These are phyloP conservation scores for Paramicrosporidium saccamoebae DNA, from an alignment of 371 early-diverging fungal species.

Conservation along the genomic window DNA sequence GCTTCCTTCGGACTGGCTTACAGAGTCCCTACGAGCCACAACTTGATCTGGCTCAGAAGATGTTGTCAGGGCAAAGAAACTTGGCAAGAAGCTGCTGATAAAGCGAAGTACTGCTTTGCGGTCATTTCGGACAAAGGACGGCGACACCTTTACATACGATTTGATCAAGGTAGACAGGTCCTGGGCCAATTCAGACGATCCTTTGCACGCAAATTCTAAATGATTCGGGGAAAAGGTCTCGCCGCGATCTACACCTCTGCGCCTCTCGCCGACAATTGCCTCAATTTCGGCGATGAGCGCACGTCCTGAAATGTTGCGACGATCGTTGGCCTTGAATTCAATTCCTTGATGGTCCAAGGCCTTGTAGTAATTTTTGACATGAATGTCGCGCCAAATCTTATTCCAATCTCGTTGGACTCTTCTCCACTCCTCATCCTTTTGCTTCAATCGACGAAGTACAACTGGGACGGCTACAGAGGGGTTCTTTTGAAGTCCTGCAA, in stretches of 20 bases:
- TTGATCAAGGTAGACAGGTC: constrained; percentile 6
- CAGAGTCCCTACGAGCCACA: constrained; percentile 8
- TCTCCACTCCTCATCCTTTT: constrained; percentile 92
- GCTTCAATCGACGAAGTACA: constrained; percentile 74
- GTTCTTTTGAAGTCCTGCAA: constrained; percentile 64
- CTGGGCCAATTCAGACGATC: too few relatives aligned
- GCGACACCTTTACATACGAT: constrained; percentile 2
- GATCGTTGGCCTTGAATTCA: constrained; percentile 57
- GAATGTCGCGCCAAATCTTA: constrained; percentile 81
- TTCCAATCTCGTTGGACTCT: constrained; percentile 43
- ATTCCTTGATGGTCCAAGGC: constrained; percentile 81
- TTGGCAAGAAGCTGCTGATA: constrained; percentile 8
- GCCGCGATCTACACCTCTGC: constrained; percentile 3
- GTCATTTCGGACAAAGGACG: constrained; percentile 1
- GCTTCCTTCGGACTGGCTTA: constrained; percentile 4
- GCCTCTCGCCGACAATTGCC: constrained; percentile 11
- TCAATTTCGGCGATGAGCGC: constrained; percentile 52
- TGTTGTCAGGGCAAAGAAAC: constrained; percentile 2
- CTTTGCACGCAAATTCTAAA: not conserved
- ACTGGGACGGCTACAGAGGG: constrained; percentile 79
- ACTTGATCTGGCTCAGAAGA: too few relatives aligned
- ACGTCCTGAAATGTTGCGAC: constrained; percentile 36
- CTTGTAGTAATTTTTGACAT: constrained; percentile 75
- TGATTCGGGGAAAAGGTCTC: constrained; percentile 3
- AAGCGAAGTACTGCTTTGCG: constrained; percentile 7